Evolutionary conservation across 306 rosid species (phyloP).

Genomic region (Citrullus mucosospermus): DNA sequence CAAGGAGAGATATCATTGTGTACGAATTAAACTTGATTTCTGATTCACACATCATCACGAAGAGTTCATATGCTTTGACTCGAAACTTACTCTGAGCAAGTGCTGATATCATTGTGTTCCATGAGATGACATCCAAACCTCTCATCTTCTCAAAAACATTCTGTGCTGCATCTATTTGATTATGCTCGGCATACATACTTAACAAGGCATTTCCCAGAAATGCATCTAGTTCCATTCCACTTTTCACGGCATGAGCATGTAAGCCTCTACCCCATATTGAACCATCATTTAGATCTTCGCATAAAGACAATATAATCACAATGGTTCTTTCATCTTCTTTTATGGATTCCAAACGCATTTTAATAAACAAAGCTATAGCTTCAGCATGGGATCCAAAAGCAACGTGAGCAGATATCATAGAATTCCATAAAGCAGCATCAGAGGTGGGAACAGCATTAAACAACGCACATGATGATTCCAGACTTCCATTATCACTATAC

Average conservation of each 20-base stretch:
- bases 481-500: slow-evolving; percentile 22
- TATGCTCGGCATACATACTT: slow-evolving; percentile 19
- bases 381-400: slow-evolving; percentile 19
- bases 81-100: slow-evolving; percentile 19
- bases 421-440: slow-evolving; percentile 42
- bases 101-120: slow-evolving; percentile 29
- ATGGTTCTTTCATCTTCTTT: slow-evolving; percentile 28
- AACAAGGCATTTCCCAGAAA: slow-evolving; percentile 28
- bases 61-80: slow-evolving; percentile 20
- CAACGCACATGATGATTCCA: slow-evolving; percentile 15
- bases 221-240: slow-evolving; percentile 20
- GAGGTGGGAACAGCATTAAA: slow-evolving; percentile 14
- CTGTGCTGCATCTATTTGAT: slow-evolving; percentile 17
- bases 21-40: slow-evolving; percentile 21
- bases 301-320: slow-evolving; percentile 15
- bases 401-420: slow-evolving; percentile 24
- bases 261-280: slow-evolving; percentile 19
- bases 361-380: slow-evolving; percentile 18
- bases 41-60: slow-evolving; percentile 15
- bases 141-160: slow-evolving; percentile 19
- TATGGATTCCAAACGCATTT: slow-evolving; percentile 15
- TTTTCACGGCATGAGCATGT: slow-evolving; percentile 23
- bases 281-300: slow-evolving; percentile 15
- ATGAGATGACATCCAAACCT: slow-evolving; percentile 22
- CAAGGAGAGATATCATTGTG: slow-evolving; percentile 29